A percentile compares a stretch with the other conserved stretches of the same genome.
phyloP scores from a whole-genome alignment of 495 filamentous ascomycete species.

The Pseudoneurospora amorphoporcata region DNA sequence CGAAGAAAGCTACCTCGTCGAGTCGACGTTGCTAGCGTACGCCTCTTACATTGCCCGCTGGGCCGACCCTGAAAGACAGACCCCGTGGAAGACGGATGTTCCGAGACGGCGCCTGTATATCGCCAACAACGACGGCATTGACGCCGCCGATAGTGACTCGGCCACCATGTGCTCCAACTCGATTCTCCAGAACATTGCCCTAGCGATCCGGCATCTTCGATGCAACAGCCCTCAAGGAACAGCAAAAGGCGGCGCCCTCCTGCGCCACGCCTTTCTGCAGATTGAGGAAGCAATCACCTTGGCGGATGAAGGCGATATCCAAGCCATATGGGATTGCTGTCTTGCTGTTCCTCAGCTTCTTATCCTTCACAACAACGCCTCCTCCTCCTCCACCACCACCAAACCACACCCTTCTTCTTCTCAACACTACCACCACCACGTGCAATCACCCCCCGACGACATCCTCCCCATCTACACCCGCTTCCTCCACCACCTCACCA shows the following conservation, averaged over 20 bases:
- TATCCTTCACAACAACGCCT: neutral
- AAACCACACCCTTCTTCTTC: neutral
- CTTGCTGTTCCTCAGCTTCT: slow-evolving; percentile 21
- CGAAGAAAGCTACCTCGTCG: slow-evolving; percentile 3
- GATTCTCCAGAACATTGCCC: slow-evolving; percentile 16
- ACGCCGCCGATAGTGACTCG: neutral
- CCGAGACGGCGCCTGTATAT: neutral
- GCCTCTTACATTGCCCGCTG: slow-evolving; percentile 8
- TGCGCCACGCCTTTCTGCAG: slow-evolving; percentile 17
- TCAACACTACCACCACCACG: neutral
- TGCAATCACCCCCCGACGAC: slow-evolving; percentile 1
- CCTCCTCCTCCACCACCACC: neutral
- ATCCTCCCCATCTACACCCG: slow-evolving; percentile 17
- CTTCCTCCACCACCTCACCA: slow-evolving; percentile 12
- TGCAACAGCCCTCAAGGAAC: neutral
- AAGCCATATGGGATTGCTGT: slow-evolving; percentile 27
- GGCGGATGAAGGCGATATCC: slow-evolving; percentile 5
- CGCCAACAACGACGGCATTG: neutral
- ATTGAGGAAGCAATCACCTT: slow-evolving; percentile 13
- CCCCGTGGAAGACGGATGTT: slow-evolving; percentile 2
- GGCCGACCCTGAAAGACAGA: neutral
- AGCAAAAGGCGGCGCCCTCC: slow-evolving; percentile 7
- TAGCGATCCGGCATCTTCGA: slow-evolving; percentile 12
- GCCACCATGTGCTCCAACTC: neutral
- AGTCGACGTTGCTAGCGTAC: slow-evolving; percentile 3